phyloP scores from a whole-genome alignment of 1,284 basidiomycete genomes.

The Schizophyllum commune region DNA sequence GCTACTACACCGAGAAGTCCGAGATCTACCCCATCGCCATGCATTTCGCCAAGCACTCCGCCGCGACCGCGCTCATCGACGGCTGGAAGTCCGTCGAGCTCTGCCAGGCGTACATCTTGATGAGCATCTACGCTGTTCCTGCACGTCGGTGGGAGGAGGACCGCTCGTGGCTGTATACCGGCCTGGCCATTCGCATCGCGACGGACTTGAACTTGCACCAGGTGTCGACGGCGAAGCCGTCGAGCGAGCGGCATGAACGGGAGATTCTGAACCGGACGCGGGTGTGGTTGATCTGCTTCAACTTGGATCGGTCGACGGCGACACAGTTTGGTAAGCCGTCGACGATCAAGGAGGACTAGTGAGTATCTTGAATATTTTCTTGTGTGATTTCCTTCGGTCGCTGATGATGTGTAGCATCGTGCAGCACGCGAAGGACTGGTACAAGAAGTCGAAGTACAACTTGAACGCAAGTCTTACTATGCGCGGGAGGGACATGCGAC shows the following conservation, averaged over 20 bases:
- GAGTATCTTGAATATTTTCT: slow-evolving; percentile 18
- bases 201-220: slow-evolving; percentile 82
- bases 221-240: slow-evolving; percentile 47
- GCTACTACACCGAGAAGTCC: slow-evolving; percentile 68
- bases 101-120: slow-evolving; percentile 71
- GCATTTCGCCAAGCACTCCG: slow-evolving; percentile 80
- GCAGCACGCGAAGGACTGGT: slow-evolving; percentile 71
- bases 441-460: slow-evolving; percentile 58
- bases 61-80: slow-evolving; percentile 70
- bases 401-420: slow-evolving; percentile 42
- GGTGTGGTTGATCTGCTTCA: slow-evolving; percentile 85
- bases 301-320: slow-evolving; percentile 73
- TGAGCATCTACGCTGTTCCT: slow-evolving; percentile 74
- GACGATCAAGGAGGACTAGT: slow-evolving; percentile 82
- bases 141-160: slow-evolving; percentile 79
- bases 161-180: slow-evolving; percentile 75
- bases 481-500: not conserved
- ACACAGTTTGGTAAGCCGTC: slow-evolving; percentile 85
- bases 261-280: slow-evolving; percentile 76
- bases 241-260: slow-evolving; percentile 61
- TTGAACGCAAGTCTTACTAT: slow-evolving; percentile 35
- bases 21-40: slow-evolving; percentile 80
- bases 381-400: not conserved
- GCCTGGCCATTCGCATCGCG: slow-evolving; percentile 73
- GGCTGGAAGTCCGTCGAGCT: slow-evolving; percentile 79